Evolutionary conservation across 176 grass and related monocot species (phyloP), one percentile per base, ranked within the genome.

Genomic region (Oropetium thomaeum): DNA sequence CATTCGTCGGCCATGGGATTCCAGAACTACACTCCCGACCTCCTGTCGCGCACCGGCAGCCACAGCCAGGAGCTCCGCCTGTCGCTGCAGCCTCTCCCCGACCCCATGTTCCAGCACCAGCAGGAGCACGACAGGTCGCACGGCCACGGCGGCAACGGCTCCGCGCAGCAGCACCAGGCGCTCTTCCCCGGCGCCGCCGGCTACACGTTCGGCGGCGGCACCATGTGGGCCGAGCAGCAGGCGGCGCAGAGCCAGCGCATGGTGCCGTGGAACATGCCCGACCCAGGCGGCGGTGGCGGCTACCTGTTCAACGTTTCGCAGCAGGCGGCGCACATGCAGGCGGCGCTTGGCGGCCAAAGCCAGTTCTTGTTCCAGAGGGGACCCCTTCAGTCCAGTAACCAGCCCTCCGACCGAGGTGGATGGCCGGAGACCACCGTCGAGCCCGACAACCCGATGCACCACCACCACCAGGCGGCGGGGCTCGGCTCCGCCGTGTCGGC

Each of bases 341-440:
- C 77, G 49, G 86, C 89, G 67, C 68, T 91, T 12, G 79, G 81
- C 49, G 83, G 78, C 54, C 88, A 87, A 38, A 77, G 71, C 88
- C 94, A 89, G 83, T 82, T 93, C 83, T 97, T 89, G 58, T 79
- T 89, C 82, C 90, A 87, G 90, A 93, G 90, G 94, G 94, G 86
- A 87, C 86, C 94, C 94, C 94, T 97, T 97, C 94, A 97, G 94
- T 97, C 94, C 94, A 97, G 90, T 97, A 93, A 91, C 88, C 85
- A 89, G 85, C 87, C 90, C 81, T 88, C 85, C 81, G 83, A 91
- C 31, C 88, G 86, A 73, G 81, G n/a, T n/a, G n/a, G 88, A 84
- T 97, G 94, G 94, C 88, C 86, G 83, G 94, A 97, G 71, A 27
- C 74, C 66, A 32, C 74, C 70, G 74, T 81, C 29, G 83, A 85